phyloP scores from a whole-genome alignment of 2,329 filamentous ascomycete genomes.

The Colletotrichum eleusines region DNA sequence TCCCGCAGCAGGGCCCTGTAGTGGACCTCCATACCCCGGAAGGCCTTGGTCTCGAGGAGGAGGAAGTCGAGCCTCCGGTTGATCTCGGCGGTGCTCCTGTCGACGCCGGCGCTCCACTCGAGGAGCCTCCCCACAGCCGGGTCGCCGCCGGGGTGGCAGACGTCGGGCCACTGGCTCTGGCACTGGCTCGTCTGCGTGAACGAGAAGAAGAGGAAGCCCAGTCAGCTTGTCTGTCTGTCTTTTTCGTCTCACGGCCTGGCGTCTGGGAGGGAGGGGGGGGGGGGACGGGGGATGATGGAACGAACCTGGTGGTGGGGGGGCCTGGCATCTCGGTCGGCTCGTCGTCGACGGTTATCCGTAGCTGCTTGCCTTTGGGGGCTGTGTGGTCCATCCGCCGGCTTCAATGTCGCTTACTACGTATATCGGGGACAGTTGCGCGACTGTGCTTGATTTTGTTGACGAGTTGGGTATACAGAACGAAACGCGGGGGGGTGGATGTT shows the following conservation, averaged over 20 bases:
- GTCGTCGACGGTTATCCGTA: not conserved
- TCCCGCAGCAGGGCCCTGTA: conserved; percentile 3
- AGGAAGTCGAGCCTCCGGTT: conserved; percentile 21
- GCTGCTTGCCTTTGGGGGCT: conserved; percentile 2
- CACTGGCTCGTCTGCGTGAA: not conserved
- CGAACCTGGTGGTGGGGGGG: conserved; percentile 3
- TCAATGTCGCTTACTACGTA: no score
- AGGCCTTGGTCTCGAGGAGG: conserved; percentile 20
- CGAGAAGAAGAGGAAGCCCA: no score
- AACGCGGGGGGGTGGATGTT: not conserved
- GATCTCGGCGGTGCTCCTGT: conserved; percentile 12
- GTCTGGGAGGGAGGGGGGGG: no score
- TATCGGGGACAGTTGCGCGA: not conserved
- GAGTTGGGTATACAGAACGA: not conserved
- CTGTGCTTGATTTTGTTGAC: no score
- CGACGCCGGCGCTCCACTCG: conserved; percentile 14
- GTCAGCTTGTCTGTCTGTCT: not conserved
- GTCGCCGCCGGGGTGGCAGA: not conserved
- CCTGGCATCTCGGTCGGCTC: conserved; percentile 18
- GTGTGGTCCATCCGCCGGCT: not conserved
- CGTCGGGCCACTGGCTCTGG: not conserved
- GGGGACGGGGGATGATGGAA: not conserved
- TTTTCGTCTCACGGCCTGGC: no score
- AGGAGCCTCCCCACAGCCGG: conserved; percentile 4
- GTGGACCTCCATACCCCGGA: conserved; percentile 21